These are phyloP conservation scores for Termitomyces bulborhizus DNA, from an alignment of 768 basidiomycete genomes.

Conservation along the genomic window DNA sequence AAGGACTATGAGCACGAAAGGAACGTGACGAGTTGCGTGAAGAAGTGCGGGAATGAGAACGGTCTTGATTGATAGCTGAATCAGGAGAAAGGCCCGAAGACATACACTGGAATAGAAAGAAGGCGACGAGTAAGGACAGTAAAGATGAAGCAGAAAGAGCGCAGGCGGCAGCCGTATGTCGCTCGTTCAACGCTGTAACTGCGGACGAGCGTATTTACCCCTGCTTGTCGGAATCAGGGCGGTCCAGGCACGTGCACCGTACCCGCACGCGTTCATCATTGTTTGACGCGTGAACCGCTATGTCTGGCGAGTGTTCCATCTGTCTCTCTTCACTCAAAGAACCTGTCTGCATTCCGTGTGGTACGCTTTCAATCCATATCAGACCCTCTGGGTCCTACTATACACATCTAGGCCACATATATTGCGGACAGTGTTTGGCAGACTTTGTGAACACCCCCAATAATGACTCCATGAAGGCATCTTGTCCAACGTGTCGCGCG, in stretches of 20 bases:
- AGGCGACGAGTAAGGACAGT: slow-evolving; percentile 9
- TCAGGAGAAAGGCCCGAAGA: slow-evolving; percentile 27
- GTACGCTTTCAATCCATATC: slow-evolving; percentile 27
- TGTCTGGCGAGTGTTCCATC: slow-evolving; percentile 43
- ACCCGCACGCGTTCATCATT: not conserved
- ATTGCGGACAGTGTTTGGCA: slow-evolving; percentile 53
- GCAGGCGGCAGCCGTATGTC: not conserved
- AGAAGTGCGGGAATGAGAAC: slow-evolving; percentile 34
- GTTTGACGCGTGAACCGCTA: not conserved
- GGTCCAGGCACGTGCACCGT: not conserved
- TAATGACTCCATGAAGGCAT: slow-evolving; percentile 28
- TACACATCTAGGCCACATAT: slow-evolving; percentile 48
- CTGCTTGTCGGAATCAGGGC: not conserved
- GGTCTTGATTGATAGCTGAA: slow-evolving; percentile 25
- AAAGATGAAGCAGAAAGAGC: not conserved
- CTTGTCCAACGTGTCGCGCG: slow-evolving; percentile 55
- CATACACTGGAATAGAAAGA: slow-evolving; percentile 22
- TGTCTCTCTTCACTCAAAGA: slow-evolving; percentile 46
- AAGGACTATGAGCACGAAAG: slow-evolving; percentile 50
- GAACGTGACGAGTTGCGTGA: slow-evolving; percentile 40
- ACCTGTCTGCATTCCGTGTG: slow-evolving; percentile 58
- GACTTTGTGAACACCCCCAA: slow-evolving; percentile 30
- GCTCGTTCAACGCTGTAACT: not conserved
- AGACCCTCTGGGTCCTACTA: not conserved
- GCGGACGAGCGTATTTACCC: not conserved